These are phyloP conservation scores for Barnettozyma sucrosica DNA, from an alignment of 805 yeast genomes.

Conservation along the genomic window DNA sequence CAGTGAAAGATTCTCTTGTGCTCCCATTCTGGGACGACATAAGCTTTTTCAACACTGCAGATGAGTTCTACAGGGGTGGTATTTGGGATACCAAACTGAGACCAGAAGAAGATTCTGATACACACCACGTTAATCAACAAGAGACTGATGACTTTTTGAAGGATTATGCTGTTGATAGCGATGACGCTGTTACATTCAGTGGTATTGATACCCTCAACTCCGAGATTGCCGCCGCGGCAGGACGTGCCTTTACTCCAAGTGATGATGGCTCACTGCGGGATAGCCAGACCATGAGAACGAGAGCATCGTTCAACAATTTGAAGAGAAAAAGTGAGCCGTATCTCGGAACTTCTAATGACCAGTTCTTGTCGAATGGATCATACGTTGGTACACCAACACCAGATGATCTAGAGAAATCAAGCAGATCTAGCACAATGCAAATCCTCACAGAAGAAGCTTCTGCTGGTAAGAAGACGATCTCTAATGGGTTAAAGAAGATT, in stretches of 20 bases:
- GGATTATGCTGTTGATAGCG: constrained; percentile 8
- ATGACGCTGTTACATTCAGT: constrained; percentile 2
- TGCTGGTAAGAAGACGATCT: constrained; percentile 33
- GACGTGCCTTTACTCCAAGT: constrained; percentile 1
- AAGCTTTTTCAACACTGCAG: constrained; percentile 55
- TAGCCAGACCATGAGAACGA: constrained; percentile 1
- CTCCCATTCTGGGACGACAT: constrained; percentile 87
- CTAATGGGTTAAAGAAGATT: constrained; percentile 48
- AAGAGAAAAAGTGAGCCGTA: constrained; percentile 21
- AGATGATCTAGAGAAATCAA: constrained; percentile 3
- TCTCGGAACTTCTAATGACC: constrained; percentile 24
- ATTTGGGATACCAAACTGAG: constrained; percentile 62
- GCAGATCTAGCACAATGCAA: constrained; percentile 12
- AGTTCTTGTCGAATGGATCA: constrained; percentile 26
- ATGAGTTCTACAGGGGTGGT: constrained; percentile 84
- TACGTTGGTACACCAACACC: constrained; percentile 13
- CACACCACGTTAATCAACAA: constrained; percentile 6
- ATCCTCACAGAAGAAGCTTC: constrained; percentile 23
- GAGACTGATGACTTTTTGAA: constrained; percentile 7
- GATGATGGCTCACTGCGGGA: constrained; percentile 14
- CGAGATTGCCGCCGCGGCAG: constrained; percentile 4
- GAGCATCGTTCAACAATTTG: constrained; percentile 6
- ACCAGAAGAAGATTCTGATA: constrained; percentile 11
- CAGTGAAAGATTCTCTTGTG: constrained; percentile 73
- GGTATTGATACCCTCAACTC: constrained; percentile 2